A percentile compares a stretch with the other conserved stretches of the same genome.
Conservation (phyloP, 2,329 filamentous ascomycete genomes). For the Curvularia lunata region DNA sequence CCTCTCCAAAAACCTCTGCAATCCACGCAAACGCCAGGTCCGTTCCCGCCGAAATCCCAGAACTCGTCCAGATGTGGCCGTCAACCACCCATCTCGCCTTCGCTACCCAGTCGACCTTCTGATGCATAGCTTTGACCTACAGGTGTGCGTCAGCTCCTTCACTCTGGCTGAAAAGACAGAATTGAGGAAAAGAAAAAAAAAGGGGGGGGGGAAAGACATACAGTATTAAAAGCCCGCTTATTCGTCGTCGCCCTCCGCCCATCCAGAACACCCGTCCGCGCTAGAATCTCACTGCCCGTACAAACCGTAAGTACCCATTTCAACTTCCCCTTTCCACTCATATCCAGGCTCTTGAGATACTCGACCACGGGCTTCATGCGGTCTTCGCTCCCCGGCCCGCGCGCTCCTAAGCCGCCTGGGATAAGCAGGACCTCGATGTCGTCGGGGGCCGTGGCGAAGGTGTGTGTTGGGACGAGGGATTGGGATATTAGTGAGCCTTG, state of each 20-base stretch:
- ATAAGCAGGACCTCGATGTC: constrained; percentile 69
- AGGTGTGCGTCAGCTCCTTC: no score
- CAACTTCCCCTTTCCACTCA: constrained; percentile 50
- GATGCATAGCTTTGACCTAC: constrained; percentile 55
- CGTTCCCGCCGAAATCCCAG: constrained; percentile 68
- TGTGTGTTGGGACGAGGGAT: constrained; percentile 59
- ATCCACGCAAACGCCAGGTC: constrained; percentile 67
- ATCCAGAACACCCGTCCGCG: constrained; percentile 65
- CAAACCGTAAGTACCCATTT: constrained; percentile 69
- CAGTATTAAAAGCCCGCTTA: constrained; percentile 61
- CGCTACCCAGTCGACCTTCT: constrained; percentile 64
- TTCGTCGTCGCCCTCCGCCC: constrained; percentile 70
- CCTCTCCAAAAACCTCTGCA: constrained; percentile 60
- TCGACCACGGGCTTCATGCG: constrained; percentile 49
- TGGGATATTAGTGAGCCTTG: constrained; percentile 43
- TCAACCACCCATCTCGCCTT: constrained; percentile 70
- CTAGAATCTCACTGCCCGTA: constrained; percentile 67
- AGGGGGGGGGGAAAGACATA: background rate
- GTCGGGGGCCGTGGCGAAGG: constrained; percentile 58
- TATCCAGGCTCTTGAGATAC: constrained; percentile 56
- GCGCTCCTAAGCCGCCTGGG: constrained; percentile 65
- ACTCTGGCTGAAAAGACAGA: no score
- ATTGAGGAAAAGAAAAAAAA: background rate
- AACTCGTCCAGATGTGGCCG: constrained; percentile 70
- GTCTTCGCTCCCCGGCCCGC: constrained; percentile 36